Base-by-base conservation (phyloP, 2,329 filamentous ascomycete genomes). In the Colletotrichum navitas region DNA sequence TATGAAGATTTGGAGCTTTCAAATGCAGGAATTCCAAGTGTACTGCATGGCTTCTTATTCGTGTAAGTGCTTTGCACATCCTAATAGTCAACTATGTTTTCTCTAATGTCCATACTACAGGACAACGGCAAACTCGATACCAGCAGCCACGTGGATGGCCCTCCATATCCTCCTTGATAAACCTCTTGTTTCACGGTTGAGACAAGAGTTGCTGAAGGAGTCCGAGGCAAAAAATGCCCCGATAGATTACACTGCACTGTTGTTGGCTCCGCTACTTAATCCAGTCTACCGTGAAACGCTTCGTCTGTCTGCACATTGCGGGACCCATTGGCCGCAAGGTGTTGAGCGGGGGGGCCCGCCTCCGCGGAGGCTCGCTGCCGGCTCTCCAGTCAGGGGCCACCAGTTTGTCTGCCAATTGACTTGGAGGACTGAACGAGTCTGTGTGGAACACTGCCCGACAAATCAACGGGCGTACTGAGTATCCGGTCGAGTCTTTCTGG, bases 401-500 rank as follows among this genome's bases (percentile, higher is more conserved):
- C 18, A 47, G 43, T 2, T 39, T 72, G 52, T 62, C 70, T 18
- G 55, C 56, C 8, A 71, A 32, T 21, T 72, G 70, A 66, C 61
- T 72, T 7, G 70, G 66, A 18, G 70, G 66, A 2, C 29, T 69
- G 7, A 49, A 72, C 8, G 14, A 63, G 2, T 14, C 47, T 14
- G 49, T 72, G 26, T 72, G 70, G 70, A 71, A 72, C 12, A 51
- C 62, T 10, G 66, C 61, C 12, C 3, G 10, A 1, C 16, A 29
- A 2, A 18, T 47, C 2, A 14, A 65, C 32, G 49, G 70, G 6
- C 49, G 43, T 12, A 14, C 47, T 1, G 49, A 58, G 29, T 47
- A 73, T 18, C 34, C 74, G 12, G 49, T 73, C 3, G 32, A 64
- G 5, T 36, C 63, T 12, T 74, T 75, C 26, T 75, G 74, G 74